A percentile compares a stretch with the other conserved stretches of the same genome.
These are phyloP conservation scores for Pythium monospermum DNA, from an alignment of 352 stramenopile genomes.

Conservation along the genomic window DNA sequence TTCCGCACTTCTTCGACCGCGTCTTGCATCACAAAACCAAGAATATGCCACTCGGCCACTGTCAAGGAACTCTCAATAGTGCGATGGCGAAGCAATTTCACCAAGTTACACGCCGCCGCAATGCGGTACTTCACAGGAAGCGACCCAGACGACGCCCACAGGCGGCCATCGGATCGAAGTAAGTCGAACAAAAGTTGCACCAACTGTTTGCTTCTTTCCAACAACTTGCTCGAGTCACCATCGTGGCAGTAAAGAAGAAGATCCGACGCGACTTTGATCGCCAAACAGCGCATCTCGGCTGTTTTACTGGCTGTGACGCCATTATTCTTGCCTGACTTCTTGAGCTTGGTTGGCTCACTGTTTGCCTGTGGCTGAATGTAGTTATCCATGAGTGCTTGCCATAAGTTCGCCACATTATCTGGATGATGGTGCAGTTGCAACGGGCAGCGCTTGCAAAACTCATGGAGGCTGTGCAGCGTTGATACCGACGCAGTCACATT, in stretches of 20 bases:
- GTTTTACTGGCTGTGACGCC: constrained; percentile 17
- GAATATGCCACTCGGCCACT: constrained; percentile 68
- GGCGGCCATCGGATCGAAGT: constrained; percentile 52
- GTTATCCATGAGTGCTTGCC: constrained; percentile 40
- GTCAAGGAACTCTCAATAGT: constrained; percentile 45
- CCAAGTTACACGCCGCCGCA: constrained; percentile 41
- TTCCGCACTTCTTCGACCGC: constrained; percentile 64
- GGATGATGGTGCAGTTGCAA: constrained; percentile 6
- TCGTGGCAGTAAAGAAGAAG: constrained; percentile 40
- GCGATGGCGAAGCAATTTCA: constrained; percentile 61
- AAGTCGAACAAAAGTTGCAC: constrained; percentile 53
- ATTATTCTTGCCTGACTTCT: constrained; percentile 18
- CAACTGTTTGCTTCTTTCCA: constrained; percentile 30
- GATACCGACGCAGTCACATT: constrained; percentile 22
- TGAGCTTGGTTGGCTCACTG: constrained; percentile 12
- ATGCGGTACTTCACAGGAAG: constrained; percentile 44
- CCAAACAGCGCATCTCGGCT: constrained; percentile 48
- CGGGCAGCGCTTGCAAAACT: constrained; percentile 56
- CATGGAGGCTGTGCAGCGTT: constrained; percentile 51
- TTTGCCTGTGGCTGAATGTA: constrained; percentile 28
- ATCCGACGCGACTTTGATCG: constrained; percentile 60
- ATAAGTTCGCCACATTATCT: constrained; percentile 31
- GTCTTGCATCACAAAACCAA: constrained; percentile 74
- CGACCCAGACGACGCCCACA: constrained; percentile 31
- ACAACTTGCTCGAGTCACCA: constrained; percentile 11